These are phyloP conservation scores for Plectranthus barbatus DNA, from an alignment of 257 asterid genomes.

Conservation along the genomic window DNA sequence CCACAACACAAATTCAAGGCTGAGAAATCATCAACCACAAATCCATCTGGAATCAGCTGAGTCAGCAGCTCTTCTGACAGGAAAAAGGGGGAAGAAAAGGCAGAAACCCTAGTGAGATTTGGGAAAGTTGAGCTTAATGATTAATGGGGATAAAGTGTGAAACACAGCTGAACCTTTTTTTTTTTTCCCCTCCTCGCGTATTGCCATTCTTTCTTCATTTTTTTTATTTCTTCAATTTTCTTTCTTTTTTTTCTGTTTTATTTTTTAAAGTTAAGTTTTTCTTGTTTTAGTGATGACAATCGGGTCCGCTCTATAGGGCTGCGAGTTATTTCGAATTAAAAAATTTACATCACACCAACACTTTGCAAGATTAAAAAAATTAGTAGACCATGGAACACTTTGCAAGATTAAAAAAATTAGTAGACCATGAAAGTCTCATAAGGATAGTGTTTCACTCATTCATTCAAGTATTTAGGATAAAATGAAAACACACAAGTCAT, in stretches of 20 bases:
- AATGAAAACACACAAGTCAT: too few species aligned
- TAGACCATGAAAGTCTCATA: too few species aligned
- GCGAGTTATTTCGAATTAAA: too few species aligned
- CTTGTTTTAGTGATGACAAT: slow-evolving; percentile 9
- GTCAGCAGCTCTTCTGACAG: slow-evolving; percentile 3
- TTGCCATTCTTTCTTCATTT: slow-evolving; percentile 5
- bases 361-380: too few species aligned
- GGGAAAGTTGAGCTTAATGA: slow-evolving; percentile 36
- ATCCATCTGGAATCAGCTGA: neutral
- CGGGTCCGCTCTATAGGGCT: too few species aligned
- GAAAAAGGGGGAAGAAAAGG: slow-evolving; percentile 10
- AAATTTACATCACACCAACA: too few species aligned
- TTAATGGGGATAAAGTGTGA: slow-evolving; percentile 30
- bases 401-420: too few species aligned
- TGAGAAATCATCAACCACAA: neutral
- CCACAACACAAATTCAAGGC: slow-evolving; percentile 1
- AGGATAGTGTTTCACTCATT: too few species aligned
- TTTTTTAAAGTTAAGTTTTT: neutral
- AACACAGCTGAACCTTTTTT: slow-evolving; percentile 25
- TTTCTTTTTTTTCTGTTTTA: neutral
- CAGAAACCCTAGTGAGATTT: slow-evolving; percentile 21
- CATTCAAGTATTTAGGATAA: too few species aligned
- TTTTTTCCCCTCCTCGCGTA: slow-evolving; percentile 19
- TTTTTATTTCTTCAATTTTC: neutral
- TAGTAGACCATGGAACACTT: too few species aligned